Evolutionary conservation across 78 protist genomes (phyloP).

Genomic region (Capsaspora owczarzaki): DNA sequence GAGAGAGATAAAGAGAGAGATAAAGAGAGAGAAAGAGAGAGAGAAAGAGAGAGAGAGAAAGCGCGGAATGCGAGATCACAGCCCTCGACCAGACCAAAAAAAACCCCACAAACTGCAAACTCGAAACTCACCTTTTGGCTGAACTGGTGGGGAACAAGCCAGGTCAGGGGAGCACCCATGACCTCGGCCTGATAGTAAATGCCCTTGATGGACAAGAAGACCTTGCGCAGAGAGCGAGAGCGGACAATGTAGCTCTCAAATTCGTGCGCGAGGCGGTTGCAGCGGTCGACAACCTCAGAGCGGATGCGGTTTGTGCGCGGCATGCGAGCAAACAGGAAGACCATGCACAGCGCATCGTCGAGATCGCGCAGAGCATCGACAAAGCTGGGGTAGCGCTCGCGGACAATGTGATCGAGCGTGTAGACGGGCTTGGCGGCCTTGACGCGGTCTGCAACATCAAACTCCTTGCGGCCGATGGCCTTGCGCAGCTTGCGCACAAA

Average conservation of each 20-base stretch:
- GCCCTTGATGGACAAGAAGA: conserved; percentile 85
- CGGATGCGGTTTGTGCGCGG: conserved; percentile 19
- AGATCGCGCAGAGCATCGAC: conserved; percentile 82
- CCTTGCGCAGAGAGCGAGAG: conserved; percentile 49
- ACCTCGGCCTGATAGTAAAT: conserved; percentile 83
- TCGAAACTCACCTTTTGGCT: no score
- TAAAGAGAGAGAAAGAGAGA: no score
- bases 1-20: no score
- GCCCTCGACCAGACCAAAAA: no score
- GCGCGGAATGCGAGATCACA: no score
- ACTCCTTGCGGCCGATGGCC: conserved; percentile 26
- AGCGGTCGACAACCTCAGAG: background rate
- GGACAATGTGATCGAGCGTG: conserved; percentile 50
- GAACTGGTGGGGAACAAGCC: conserved; percentile 86
- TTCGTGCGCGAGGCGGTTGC: conserved; percentile 52
- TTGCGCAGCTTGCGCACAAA: background rate
- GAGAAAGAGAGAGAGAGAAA: no score
- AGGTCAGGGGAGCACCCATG: conserved; percentile 74
- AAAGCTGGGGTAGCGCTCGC: conserved; percentile 90
- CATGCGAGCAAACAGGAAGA: conserved; percentile 70
- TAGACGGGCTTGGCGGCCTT: conserved; percentile 29
- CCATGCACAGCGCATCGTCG: conserved; percentile 85
- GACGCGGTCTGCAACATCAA: background rate
- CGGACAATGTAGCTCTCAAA: conserved; percentile 49
- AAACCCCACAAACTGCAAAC: no score